Base-by-base conservation (phyloP, 345 rosid genomes). In the Salix koriyanagi region DNA sequence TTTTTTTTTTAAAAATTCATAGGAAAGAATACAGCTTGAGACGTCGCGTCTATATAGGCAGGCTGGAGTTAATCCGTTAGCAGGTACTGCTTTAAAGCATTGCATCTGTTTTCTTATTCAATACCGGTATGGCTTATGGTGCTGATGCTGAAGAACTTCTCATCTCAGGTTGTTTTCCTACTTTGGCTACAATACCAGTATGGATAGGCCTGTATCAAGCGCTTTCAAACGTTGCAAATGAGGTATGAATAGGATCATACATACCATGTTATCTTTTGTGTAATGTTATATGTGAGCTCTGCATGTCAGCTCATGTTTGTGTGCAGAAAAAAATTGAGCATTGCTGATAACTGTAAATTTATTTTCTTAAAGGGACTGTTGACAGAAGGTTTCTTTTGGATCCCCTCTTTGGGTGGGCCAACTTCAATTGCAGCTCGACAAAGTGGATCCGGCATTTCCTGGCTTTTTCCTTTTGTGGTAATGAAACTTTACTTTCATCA, bases 151-250 rank as follows among this genome's bases (percentile, higher is more conserved):
- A 37, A 79, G 54, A 67, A 64, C n/a, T 26, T 83, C 54, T 73
- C 79, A 44, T 76, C 78, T 18, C 77, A 96, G 99, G 99, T 73
- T 96, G 99, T 85, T 84, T 96, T 37, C 99, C 99, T 65, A 96
- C 73, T 52, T 34, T 76, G 79, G 75, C 83, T 28, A 72, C 76
- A 88, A 96, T 80, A 84, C 99, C 98, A 42, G 99, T 96, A 74
- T 96, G 94, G 96, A 93, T 96, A 62, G 99, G 99, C 82, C 85
- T 96, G 65, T 96, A 96, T 85, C 99, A 93, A 88, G 99, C 99
- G 86, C 97, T 96, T 75, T 96, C 98, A 44, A 79, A 79, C 62
- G 98, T 93, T 48, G 99, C 99, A 58, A 96, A 96, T 77, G 98
- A 96, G 97, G 98, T 96, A 87, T 39, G 34, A 65, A 67, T 69